A percentile compares a stretch with the other conserved stretches of the same genome.
phyloP scores from a whole-genome alignment of 164 flowering plant species.

The Protea cynaroides region DNA sequence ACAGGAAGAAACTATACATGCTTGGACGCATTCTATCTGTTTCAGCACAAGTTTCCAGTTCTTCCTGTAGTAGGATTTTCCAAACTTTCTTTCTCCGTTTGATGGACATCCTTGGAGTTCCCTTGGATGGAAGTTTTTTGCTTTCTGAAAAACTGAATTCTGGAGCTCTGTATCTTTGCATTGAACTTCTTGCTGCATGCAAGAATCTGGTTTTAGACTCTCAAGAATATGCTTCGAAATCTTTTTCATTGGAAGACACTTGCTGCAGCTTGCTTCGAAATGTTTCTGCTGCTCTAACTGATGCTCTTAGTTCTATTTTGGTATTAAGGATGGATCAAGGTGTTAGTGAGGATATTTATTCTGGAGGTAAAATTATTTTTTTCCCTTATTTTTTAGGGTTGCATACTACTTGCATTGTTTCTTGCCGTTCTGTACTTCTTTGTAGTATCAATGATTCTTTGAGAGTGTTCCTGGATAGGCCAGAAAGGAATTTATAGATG shows the following conservation, averaged over 20 bases:
- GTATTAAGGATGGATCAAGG: conserved; percentile 18
- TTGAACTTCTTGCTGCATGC: conserved; percentile 67
- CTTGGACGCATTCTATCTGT: conserved; percentile 50
- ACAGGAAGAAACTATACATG: conserved; percentile 47
- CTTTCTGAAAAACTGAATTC: conserved; percentile 25
- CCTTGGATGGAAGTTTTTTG: conserved; percentile 6
- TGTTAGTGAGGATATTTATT: conserved; percentile 24
- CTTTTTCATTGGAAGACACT: conserved; percentile 23
- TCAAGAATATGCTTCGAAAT: conserved; percentile 12
- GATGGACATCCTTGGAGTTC: conserved; percentile 36
- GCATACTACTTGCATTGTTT: no score
- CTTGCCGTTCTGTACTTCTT: no score
- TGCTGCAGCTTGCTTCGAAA: conserved; percentile 42
- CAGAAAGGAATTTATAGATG: no score
- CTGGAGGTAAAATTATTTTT: conserved; percentile 40
- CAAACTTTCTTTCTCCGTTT: conserved; percentile 44
- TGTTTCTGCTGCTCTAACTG: conserved; percentile 34
- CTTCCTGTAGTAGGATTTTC: conserved; percentile 47
- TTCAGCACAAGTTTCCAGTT: conserved; percentile 46
- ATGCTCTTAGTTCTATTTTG: conserved; percentile 37
- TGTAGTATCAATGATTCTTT: no score
- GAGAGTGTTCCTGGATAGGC: no score
- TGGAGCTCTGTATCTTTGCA: conserved; percentile 68
- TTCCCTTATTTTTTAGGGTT: not conserved
- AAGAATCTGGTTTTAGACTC: conserved; percentile 37